These are phyloP conservation scores for Gautieria morchelliformis DNA, from an alignment of 768 basidiomycete genomes.

Conservation along the genomic window DNA sequence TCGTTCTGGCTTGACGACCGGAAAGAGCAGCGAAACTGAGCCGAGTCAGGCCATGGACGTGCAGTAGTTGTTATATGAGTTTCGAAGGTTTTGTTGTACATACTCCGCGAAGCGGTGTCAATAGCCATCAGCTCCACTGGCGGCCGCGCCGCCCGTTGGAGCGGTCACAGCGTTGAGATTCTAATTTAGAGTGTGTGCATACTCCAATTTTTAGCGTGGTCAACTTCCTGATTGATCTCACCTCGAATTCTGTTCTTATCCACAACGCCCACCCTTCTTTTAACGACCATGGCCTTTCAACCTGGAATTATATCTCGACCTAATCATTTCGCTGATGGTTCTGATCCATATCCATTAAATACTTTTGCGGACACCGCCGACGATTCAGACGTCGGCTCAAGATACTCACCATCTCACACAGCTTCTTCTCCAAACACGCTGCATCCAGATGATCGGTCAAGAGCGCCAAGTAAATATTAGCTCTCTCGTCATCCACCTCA, in stretches of 20 bases:
- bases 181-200: too few species aligned
- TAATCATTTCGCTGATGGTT: neutral
- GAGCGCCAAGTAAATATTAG: neutral
- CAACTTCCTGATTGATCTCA: neutral
- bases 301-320: neutral
- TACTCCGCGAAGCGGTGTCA: neutral
- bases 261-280: neutral
- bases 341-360: neutral
- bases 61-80: neutral
- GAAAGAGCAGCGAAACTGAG: neutral
- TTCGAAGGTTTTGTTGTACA: neutral
- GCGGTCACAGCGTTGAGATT: too few species aligned
- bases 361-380: neutral
- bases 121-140: neutral
- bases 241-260: neutral
- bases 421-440: too few species aligned
- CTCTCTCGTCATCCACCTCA: neutral
- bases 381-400: too few species aligned
- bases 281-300: neutral
- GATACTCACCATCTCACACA: too few species aligned
- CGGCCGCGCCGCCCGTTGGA: neutral
- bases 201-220: too few species aligned
- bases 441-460: too few species aligned
- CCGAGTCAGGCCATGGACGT: slow-evolving; percentile 13
- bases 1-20: neutral